phyloP scores from a whole-genome alignment of 805 yeast genomes.

The Schwanniomyces polymorphus region DNA sequence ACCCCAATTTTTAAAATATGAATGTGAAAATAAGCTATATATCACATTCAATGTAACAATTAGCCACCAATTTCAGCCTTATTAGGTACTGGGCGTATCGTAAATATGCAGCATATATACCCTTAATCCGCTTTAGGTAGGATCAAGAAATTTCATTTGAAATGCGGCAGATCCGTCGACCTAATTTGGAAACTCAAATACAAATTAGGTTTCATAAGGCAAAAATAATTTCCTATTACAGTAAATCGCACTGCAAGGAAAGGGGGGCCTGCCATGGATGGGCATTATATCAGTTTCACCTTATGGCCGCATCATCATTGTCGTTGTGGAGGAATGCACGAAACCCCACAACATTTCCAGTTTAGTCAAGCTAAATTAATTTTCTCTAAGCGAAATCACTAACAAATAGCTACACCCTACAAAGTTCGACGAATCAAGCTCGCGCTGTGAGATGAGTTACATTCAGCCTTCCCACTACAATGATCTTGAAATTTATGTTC shows the following conservation, averaged over 20 bases:
- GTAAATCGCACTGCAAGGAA: neutral
- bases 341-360: neutral
- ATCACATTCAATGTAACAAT: neutral
- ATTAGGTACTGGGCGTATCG: neutral
- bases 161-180: neutral
- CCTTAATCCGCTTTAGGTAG: neutral
- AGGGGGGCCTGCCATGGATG: neutral
- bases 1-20: neutral
- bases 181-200: neutral
- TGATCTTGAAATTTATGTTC: too few species aligned
- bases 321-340: neutral
- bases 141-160: neutral
- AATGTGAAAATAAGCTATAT: neutral
- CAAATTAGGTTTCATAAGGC: neutral
- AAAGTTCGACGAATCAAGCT: too few species aligned
- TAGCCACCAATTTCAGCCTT: neutral
- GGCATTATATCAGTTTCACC: neutral
- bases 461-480: too few species aligned
- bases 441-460: too few species aligned
- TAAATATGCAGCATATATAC: neutral
- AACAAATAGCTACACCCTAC: neutral
- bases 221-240: neutral
- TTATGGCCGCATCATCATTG: neutral
- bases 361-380: neutral
- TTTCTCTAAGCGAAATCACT: neutral